These are phyloP conservation scores for Termitomyces sp. DNA, from an alignment of 768 basidiomycete genomes.

Conservation along the genomic window DNA sequence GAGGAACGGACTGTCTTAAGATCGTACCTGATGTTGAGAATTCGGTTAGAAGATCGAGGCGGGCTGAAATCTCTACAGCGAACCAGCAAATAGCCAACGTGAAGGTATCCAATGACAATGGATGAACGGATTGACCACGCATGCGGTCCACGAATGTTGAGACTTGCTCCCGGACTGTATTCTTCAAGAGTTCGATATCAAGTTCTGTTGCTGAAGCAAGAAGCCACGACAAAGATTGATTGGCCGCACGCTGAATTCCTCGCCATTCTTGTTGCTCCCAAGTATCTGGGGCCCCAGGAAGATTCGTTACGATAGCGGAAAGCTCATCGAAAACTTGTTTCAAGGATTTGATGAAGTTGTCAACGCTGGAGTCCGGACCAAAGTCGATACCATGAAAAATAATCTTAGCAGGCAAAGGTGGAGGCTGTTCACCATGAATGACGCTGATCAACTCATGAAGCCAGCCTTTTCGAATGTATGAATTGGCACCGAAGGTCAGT, in stretches of 20 bases:
- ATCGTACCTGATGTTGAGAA: conserved; percentile 10
- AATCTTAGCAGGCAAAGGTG: conserved; percentile 28
- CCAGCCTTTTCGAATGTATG: conserved; percentile 59
- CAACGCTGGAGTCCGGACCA: conserved; percentile 37
- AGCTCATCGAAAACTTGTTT: conserved; percentile 46
- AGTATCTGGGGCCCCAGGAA: conserved; percentile 31
- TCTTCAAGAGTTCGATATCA: conserved; percentile 27
- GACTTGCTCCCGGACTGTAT: conserved; percentile 33
- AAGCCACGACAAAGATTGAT: conserved; percentile 46
- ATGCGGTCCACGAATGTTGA: conserved; percentile 35
- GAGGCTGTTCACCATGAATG: conserved; percentile 21
- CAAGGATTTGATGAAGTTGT: conserved; percentile 42
- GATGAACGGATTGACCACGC: conserved; percentile 29
- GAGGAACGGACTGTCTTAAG: conserved; percentile 28
- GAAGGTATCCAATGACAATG: conserved; percentile 32
- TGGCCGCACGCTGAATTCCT: conserved; percentile 34
- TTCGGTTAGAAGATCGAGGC: conserved; percentile 26
- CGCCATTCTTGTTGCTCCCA: conserved; percentile 36
- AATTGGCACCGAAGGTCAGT: conserved; percentile 44
- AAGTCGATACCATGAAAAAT: conserved; percentile 40
- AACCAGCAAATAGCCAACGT: conserved; percentile 60
- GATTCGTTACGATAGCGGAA: conserved; percentile 33
- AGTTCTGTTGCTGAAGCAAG: conserved; percentile 31
- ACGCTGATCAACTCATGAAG: conserved; percentile 54
- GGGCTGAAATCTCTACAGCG: conserved; percentile 51